Conservation (phyloP, 2,329 filamentous ascomycete genomes). For the Cercospora zeae-maydis region DNA sequence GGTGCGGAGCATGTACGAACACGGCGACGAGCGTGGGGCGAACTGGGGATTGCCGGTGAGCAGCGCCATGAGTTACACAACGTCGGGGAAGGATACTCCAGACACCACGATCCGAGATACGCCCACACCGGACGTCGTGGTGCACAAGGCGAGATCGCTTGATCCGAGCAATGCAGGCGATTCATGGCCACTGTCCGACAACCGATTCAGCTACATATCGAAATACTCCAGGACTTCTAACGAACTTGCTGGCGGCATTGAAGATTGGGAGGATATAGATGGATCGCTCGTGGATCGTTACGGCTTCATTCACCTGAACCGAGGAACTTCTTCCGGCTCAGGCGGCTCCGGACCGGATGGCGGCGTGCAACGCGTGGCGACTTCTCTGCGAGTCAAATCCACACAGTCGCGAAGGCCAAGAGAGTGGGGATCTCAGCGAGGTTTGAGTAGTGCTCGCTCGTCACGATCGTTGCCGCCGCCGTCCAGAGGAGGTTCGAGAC, state of each 20-base stretch:
- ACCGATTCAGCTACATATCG: conserved; percentile 21
- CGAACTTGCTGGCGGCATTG: conserved; percentile 60
- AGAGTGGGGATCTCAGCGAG: conserved; percentile 51
- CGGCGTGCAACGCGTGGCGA: conserved; percentile 56
- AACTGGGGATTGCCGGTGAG: conserved; percentile 37
- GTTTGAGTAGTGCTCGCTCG: conserved; percentile 48
- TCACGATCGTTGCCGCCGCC: conserved; percentile 36
- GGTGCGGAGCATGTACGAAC: conserved; percentile 62
- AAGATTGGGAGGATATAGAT: conserved; percentile 61
- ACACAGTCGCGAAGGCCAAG: conserved; percentile 50
- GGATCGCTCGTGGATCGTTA: conserved; percentile 61
- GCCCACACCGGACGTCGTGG: conserved; percentile 13
- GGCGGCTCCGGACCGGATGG: conserved; percentile 5
- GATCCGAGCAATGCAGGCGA: conserved; percentile 1
- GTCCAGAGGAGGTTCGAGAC: conserved; percentile 29
- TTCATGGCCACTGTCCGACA: conserved; percentile 15
- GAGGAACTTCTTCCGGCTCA: conserved; percentile 34
- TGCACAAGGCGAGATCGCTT: conserved; percentile 10
- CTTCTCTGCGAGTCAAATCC: conserved; percentile 55
- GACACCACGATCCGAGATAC: conserved; percentile 12
- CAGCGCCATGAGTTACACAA: conserved; percentile 4
- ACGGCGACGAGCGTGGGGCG: conserved; percentile 55
- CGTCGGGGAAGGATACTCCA: conserved; percentile 13
- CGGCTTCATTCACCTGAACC: conserved; percentile 57
- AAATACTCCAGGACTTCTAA: conserved; percentile 45